A percentile compares a stretch with the other conserved stretches of the same genome.
Evolutionary conservation across 2,329 filamentous ascomycete species (phyloP).

Genomic region (Phoma sp.): DNA sequence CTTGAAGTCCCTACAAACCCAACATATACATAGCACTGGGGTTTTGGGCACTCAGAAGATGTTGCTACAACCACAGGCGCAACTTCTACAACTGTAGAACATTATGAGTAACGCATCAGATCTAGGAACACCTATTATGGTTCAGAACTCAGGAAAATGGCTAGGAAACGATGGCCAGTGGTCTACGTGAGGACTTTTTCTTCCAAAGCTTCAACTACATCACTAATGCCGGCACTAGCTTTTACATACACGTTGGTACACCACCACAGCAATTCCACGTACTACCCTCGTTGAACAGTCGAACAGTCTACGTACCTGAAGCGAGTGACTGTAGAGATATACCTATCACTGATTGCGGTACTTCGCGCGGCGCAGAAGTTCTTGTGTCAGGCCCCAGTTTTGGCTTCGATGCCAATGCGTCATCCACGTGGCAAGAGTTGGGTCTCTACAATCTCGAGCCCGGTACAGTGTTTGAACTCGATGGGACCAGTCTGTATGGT

Average conservation of each 20-base stretch:
- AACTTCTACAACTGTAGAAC: background rate
- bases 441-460: constrained; percentile 68
- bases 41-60: background rate
- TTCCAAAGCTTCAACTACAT: background rate
- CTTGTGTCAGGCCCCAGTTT: background rate
- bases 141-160: constrained; percentile 20
- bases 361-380: background rate
- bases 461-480: constrained; percentile 61
- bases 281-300: constrained; percentile 27
- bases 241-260: constrained; percentile 34
- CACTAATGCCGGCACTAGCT: constrained; percentile 12
- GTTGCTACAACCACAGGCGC: background rate
- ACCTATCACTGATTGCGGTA: background rate
- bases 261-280: constrained; percentile 36
- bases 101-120: background rate
- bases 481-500: constrained; percentile 70
- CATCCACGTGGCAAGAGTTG: constrained; percentile 61
- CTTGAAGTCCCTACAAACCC: background rate
- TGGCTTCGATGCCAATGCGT: constrained; percentile 1
- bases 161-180: constrained; percentile 28
- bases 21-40: background rate
- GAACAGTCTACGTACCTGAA: constrained; percentile 21
- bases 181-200: constrained; percentile 24
- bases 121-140: constrained; percentile 3
- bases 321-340: background rate